These are phyloP conservation scores for Uncinocarpus reesii DNA, from an alignment of 2,329 filamentous ascomycete genomes.

Conservation along the genomic window DNA sequence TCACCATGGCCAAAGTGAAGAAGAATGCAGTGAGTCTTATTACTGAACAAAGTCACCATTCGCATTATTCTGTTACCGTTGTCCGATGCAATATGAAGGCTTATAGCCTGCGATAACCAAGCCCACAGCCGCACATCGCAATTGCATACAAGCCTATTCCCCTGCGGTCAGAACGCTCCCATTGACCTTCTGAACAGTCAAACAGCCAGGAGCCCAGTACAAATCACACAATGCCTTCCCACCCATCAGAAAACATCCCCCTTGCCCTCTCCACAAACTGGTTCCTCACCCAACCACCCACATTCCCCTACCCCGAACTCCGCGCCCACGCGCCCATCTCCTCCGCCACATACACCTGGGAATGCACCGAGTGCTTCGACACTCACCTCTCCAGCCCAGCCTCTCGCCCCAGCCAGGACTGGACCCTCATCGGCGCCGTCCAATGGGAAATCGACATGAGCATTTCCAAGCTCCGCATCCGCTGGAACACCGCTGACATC, in stretches of 20 bases:
- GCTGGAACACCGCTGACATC: conserved; percentile 29
- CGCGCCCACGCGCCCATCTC: conserved; percentile 11
- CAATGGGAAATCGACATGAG: conserved; percentile 25
- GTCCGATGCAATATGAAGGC: too few relatives aligned
- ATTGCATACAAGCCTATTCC: background rate
- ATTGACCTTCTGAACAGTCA: too few relatives aligned
- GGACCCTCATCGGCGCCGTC: conserved; percentile 24
- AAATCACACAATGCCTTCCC: background rate
- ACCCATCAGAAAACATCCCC: conserved; percentile 16
- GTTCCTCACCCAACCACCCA: conserved; percentile 22
- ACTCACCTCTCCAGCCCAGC: background rate
- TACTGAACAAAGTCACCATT: too few relatives aligned
- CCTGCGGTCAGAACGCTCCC: background rate
- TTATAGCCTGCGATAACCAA: too few relatives aligned
- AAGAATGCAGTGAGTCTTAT: background rate
- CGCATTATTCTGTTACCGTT: too few relatives aligned
- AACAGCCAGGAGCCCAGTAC: too few relatives aligned
- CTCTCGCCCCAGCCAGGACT: background rate
- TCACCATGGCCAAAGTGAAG: background rate
- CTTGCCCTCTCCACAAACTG: conserved; percentile 26
- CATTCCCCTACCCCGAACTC: conserved; percentile 19
- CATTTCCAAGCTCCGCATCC: conserved; percentile 28
- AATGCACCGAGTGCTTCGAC: conserved; percentile 16
- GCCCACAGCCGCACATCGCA: too few relatives aligned
- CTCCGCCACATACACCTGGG: conserved; percentile 16